These are phyloP conservation scores for Xanthoparmelia taractica DNA, from an alignment of 495 filamentous ascomycete genomes.

Conservation along the genomic window DNA sequence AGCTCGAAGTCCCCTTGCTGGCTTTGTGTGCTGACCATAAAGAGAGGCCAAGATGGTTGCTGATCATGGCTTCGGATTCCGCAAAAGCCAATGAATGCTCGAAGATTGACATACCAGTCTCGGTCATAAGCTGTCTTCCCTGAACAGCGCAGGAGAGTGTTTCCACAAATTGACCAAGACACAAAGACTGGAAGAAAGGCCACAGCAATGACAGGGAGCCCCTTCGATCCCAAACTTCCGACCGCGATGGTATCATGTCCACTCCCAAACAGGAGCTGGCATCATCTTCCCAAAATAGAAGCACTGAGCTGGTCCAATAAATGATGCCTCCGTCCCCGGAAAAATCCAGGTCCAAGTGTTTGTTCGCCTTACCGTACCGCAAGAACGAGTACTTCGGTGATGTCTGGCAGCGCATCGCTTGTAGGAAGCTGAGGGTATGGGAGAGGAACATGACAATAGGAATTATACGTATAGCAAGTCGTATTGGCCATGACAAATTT, in stretches of 20 bases:
- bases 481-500: constrained; percentile 59
- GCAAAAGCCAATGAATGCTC: constrained; percentile 95
- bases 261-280: constrained; percentile 63
- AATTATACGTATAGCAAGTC: constrained; percentile 62
- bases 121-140: constrained; percentile 66
- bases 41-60: constrained; percentile 63
- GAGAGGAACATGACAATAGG: constrained; percentile 68
- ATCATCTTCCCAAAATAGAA: constrained; percentile 63
- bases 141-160: constrained; percentile 82
- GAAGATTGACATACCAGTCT: constrained; percentile 94
- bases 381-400: constrained; percentile 64
- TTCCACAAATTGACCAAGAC: constrained; percentile 80
- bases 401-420: constrained; percentile 88
- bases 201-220: constrained; percentile 81
- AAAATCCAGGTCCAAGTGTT: constrained; percentile 63
- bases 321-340: constrained; percentile 60
- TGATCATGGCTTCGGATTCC: constrained; percentile 82
- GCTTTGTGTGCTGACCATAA: constrained; percentile 49
- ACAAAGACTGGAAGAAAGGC: constrained; percentile 78
- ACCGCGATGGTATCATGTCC: constrained; percentile 48
- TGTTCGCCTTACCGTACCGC: constrained; percentile 64
- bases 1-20: constrained; percentile 12
- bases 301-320: constrained; percentile 55
- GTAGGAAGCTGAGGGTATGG: constrained; percentile 62
- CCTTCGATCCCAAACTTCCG: constrained; percentile 34